Evolutionary conservation across 768 basidiomycete species (phyloP), one percentile per base, ranked within the genome.

Genomic region (Pleurotus tuber-regium): DNA sequence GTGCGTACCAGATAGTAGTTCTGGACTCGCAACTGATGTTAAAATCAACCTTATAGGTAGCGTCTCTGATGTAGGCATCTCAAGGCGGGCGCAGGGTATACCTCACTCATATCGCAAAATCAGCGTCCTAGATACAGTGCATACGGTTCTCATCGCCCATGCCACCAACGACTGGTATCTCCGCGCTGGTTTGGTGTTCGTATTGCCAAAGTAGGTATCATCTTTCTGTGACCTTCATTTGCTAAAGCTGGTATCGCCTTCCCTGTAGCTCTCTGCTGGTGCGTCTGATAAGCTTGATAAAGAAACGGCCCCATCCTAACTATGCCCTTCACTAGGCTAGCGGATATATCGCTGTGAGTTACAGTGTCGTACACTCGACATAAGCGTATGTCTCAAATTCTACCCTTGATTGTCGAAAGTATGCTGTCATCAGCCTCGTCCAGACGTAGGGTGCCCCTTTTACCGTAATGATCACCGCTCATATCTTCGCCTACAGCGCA

Each of bases 321-420:
- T n/a, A n/a, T n/a, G n/a, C n/a, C n/a, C n/a, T n/a, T n/a, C 10
- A 38, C n/a, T 38, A 44, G 43, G 43, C 43, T 18, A 44, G 43
- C 11, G 43, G 26, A 25, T 44, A 44, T 29, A 18, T 44, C 26
- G 43, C 43, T 6, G 43, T 44, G 25, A 18, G 43, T 42, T 24
- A 33, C 31, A 33, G 31, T n/a, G n/a, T 33, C 10, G 10, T 33
- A 33, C 35, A n/a, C 35, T 36, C 19, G n/a, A 36, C 35, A 4
- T 1, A n/a, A 5, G 35, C 19, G n/a, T 36, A n/a, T 12, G 35
- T 36, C 35, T 36, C 11, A 7, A n/a, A 4, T 14, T 36, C 35
- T 36, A 14, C 35, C 12, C 35, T 16, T 38, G 9, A n/a, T 38
- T 16, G 21, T 14, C 10, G n/a, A n/a, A 38, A 44, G 43, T 44